Base-by-base conservation (phyloP, 2,329 filamentous ascomycete species). In the Monosporascus sp. region DNA sequence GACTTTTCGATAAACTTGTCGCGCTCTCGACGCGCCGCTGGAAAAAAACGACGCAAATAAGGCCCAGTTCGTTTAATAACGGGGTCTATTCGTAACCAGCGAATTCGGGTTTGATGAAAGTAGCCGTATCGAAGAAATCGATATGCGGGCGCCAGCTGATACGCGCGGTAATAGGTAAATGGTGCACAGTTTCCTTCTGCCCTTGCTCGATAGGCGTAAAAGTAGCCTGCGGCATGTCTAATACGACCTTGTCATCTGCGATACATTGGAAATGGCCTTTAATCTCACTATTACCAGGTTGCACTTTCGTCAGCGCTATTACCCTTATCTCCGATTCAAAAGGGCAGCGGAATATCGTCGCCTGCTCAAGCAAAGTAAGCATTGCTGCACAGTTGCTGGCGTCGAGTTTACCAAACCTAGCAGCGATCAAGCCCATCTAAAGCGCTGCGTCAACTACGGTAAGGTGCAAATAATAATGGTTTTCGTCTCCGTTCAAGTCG, bases 391-490 rank as follows among this genome's bases (percentile, higher is more conserved):
- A 19, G 34, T 20, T 2, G 9, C 19, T n/a, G 40, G 51, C 1
- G 36, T 38, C 34, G n/a, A 5, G 2, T n/a, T n/a, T n/a, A n/a
- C 51, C 51, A 26, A 38, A 44, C n/a, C 49, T 20, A 14, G 19
- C 24, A 5, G 38, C 52, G 17, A 41, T 20, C 5, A 22, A 11
- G 6, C 41, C 5, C 3, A 50, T 4, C 26, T 53, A 47, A 2
- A 53, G 26, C 24, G 8, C n/a, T 5, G 22, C 34, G 22, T 53
- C 51, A 17, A 53, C 7, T 14, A 49, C 19, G 9, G 22, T 37
- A 5, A 47, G 51, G 17, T 53, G 51, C 5, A 53, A 4, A 20
- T 49, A 40, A 31, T 53, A 53, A 7, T 48, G 6, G 7, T 43
- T 11, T 14, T 52, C 51, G 14, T 41, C 24, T 6, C 20, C 16